phyloP scores from a whole-genome alignment of 164 flowering plant species.

The Vitis rupestris region DNA sequence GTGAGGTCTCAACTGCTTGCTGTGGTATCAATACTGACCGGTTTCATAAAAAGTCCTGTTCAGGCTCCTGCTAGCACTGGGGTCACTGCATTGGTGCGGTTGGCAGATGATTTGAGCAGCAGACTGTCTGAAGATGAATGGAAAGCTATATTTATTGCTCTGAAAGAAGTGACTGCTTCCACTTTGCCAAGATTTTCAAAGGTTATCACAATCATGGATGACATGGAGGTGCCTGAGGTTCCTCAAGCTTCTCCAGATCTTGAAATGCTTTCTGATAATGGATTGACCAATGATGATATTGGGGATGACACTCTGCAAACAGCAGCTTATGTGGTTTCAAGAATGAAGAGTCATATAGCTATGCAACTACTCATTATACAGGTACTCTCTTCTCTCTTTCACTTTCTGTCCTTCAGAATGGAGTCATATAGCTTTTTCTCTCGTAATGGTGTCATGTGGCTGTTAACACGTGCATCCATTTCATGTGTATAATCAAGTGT shows the following conservation, averaged over 20 bases:
- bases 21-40: conserved; percentile 62
- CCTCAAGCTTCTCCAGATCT: conserved; percentile 36
- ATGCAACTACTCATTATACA: conserved; percentile 72
- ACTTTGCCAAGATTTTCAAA: conserved; percentile 56
- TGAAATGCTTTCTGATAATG: conserved; percentile 56
- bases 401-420: background rate
- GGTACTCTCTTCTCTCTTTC: conserved; percentile 43
- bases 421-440: no score
- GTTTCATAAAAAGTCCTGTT: conserved; percentile 52
- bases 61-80: conserved; percentile 79
- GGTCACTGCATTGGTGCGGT: conserved; percentile 65
- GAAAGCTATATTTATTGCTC: conserved; percentile 55
- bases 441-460: no score
- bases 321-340: conserved; percentile 68
- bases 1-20: conserved; percentile 60
- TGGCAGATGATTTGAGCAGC: conserved; percentile 60
- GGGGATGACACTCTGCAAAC: conserved; percentile 85
- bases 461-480: no score
- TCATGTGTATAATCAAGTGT: no score
- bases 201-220: conserved; percentile 66
- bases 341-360: conserved; percentile 78
- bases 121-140: conserved; percentile 79
- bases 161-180: conserved; percentile 72
- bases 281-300: conserved; percentile 44
- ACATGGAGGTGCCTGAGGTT: conserved; percentile 52